phyloP scores from a whole-genome alignment of 306 rosid genomes.

The Mucuna pruriens region DNA sequence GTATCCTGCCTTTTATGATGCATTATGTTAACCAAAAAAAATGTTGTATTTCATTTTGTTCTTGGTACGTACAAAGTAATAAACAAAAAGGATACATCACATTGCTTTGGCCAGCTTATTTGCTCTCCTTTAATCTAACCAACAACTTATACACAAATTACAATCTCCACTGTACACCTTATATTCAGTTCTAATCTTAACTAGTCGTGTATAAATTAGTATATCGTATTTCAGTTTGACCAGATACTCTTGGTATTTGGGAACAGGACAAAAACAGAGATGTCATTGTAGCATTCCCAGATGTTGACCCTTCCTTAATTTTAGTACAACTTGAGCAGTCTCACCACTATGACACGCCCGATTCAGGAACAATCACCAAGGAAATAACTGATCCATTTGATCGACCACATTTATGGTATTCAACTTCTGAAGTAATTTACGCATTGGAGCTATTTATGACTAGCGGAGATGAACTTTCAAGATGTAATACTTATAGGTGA shows the following conservation, averaged over 20 bases:
- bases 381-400: conserved; percentile 64
- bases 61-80: background rate
- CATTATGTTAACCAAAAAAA: background rate
- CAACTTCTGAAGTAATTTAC: conserved; percentile 76
- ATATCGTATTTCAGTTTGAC: conserved; percentile 17
- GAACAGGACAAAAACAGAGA: conserved; percentile 93
- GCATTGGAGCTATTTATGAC: conserved; percentile 75
- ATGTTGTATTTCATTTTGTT: conserved; percentile 22
- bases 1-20: background rate
- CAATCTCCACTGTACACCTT: conserved; percentile 7
- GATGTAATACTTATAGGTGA: conserved; percentile 68
- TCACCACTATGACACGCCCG: conserved; percentile 34
- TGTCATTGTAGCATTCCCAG: conserved; percentile 86
- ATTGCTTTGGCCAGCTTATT: conserved; percentile 26
- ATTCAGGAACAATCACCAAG: conserved; percentile 42
- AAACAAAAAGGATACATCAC: background rate
- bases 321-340: conserved; percentile 38
- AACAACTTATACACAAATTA: background rate
- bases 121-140: conserved; percentile 10
- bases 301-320: conserved; percentile 77
- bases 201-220: conserved; percentile 24
- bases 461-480: conserved; percentile 66
- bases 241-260: conserved; percentile 36
- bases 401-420: conserved; percentile 86
- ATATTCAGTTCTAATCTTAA: conserved; percentile 26